Percentiles rank a stretch among this genome's conserved stretches.
Evolutionary conservation across 73 alveolate species (phyloP).

Genomic region (Halteria grandinella): DNA sequence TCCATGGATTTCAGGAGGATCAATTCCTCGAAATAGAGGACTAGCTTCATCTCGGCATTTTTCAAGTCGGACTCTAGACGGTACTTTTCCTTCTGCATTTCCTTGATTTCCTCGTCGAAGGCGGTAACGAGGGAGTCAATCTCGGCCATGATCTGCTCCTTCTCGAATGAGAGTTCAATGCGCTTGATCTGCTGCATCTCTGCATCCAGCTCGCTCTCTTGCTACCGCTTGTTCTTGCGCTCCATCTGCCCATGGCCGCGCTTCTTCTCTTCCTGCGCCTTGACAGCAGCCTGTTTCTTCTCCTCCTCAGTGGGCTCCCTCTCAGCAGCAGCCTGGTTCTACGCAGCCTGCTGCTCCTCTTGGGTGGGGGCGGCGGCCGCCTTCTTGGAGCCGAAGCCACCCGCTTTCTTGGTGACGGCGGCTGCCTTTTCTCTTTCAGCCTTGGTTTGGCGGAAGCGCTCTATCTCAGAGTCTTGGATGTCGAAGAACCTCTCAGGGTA

Average conservation of each 20-base stretch:
- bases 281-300: no score
- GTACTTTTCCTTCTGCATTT: conserved; percentile 80
- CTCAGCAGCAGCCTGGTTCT: no score
- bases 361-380: no score
- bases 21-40: conserved; percentile 84
- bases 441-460: conserved; percentile 33
- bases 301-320: no score
- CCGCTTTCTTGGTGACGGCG: no score
- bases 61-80: conserved; percentile 83
- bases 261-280: conserved; percentile 73
- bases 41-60: conserved; percentile 88
- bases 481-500: conserved; percentile 75
- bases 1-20: conserved; percentile 83
- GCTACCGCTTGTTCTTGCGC: conserved; percentile 74
- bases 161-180: conserved; percentile 57
- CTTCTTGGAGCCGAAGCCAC: no score
- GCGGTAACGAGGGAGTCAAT: conserved; percentile 64
- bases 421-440: conserved; percentile 29
- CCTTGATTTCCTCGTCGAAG: conserved; percentile 70
- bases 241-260: conserved; percentile 77
- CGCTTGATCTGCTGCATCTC: conserved; percentile 63
- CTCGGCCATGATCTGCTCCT: conserved; percentile 50
- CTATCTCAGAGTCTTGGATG: conserved; percentile 57
- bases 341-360: no score
- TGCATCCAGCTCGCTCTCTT: conserved; percentile 69